Base-by-base conservation (phyloP, 176 grass and related monocot genomes). In the Oryza officinalis region DNA sequence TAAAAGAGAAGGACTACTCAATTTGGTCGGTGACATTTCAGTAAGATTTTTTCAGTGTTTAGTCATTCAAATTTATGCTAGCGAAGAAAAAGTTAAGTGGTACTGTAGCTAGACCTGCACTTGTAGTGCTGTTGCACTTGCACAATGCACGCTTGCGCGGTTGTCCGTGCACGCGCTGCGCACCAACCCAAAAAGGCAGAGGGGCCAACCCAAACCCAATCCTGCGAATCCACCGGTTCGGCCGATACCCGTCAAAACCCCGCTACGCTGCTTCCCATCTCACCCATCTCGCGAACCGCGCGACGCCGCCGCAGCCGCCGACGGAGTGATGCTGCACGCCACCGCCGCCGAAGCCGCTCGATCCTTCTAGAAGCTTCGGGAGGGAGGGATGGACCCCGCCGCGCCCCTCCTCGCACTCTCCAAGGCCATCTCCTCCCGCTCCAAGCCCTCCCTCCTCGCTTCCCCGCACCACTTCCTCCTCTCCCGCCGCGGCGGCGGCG, bases 391-490 rank as follows among this genome's bases (percentile, higher is more conserved):
- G 93, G 96, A 94, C 70, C 83, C 83, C 50, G 75, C 93, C 43
- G 31, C 87, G 57, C 93, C 96, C n/a, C 73, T 92, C n/a, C 87
- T 90, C 74, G 83, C 89, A 47, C 86, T 99, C 78, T 96, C 93
- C 73, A 95, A 87, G 74, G 87, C 89, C 61, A 65, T 94, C 40
- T 87, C 69, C 63, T 65, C 85, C 26, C 84, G 63, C 80, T 83
- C 85, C 80, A 88, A 72, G 72, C 65, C 77, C 77, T 85, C 67
- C 83, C 80, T 71, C 25, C 11, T 75, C 87, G 60, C 69, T 31
- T 20, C 81, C 84, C 75, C 80, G 6, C 82, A 26, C 93, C 80
- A 66, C 87, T 72, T 81, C 91, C 79, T 83, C 80, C 84, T 74
- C 82, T 83, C 40, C 83, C 67, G 63, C 28, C 12, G 17, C 72